These are phyloP conservation scores for Morella rubra DNA, from an alignment of 306 rosid genomes.

Conservation along the genomic window DNA sequence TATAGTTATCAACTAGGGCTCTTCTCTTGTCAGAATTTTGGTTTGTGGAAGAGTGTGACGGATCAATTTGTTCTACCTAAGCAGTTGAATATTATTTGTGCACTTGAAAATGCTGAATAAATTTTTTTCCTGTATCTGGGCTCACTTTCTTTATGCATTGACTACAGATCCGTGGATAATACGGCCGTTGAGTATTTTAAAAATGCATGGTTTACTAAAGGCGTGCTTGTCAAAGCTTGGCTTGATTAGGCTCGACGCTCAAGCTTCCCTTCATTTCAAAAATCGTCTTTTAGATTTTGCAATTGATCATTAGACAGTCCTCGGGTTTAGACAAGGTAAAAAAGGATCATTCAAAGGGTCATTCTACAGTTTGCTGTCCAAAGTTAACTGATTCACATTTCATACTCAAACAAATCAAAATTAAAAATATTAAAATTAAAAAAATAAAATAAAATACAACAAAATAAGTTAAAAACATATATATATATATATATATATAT, in stretches of 20 bases:
- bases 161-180: not conserved
- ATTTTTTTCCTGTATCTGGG: not conserved
- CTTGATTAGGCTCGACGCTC: not conserved
- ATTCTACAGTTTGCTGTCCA: no score
- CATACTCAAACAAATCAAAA: no score
- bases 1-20: not conserved
- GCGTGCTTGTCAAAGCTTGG: not conserved
- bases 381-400: no score
- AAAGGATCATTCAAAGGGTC: no score
- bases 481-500: no score
- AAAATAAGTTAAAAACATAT: no score
- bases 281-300: no score
- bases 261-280: not conserved
- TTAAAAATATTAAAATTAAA: no score
- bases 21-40: not conserved
- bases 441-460: no score
- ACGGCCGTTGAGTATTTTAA: no score
- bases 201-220: not conserved
- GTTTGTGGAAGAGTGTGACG: conserved; percentile 10
- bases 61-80: not conserved
- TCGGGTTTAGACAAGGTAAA: no score
- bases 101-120: not conserved
- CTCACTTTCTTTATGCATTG: not conserved
- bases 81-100: not conserved
- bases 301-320: no score